Evolutionary conservation across 2,329 filamentous ascomycete species (phyloP).

Genomic region (Diaporthe vexans): DNA sequence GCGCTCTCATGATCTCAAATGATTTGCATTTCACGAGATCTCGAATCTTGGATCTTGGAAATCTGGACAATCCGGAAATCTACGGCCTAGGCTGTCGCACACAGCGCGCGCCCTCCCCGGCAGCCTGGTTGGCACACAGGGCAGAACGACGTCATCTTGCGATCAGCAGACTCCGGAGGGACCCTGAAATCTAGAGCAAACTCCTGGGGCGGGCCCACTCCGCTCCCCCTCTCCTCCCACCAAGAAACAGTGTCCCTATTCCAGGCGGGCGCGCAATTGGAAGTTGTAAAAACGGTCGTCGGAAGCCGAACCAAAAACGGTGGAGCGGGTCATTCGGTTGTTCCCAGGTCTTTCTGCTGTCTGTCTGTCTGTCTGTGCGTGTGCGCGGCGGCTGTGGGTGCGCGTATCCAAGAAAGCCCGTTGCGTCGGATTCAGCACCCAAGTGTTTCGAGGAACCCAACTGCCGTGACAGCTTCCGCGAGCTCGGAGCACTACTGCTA

Average conservation of each 20-base stretch:
- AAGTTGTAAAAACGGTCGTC: conserved; percentile 14
- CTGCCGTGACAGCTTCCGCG: conserved; percentile 22
- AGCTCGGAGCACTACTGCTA: neutral
- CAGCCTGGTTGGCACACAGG: neutral
- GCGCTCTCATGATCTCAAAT: conserved; percentile 7
- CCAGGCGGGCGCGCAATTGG: neutral
- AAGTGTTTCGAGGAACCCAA: neutral
- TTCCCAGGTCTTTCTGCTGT: neutral
- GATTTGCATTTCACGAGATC: conserved; percentile 12
- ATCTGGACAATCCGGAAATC: conserved; percentile 16
- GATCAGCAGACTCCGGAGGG: conserved; percentile 17
- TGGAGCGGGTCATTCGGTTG: conserved; percentile 21
- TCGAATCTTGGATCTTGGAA: conserved; percentile 20
- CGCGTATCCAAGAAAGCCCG: neutral
- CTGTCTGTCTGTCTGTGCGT: neutral
- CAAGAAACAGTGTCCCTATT: neutral
- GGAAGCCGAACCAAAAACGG: conserved; percentile 21
- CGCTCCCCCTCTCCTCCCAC: neutral
- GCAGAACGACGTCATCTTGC: conserved; percentile 25
- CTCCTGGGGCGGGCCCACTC: conserved; percentile 1
- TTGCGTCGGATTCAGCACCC: conserved; percentile 1
- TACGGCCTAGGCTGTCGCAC: neutral
- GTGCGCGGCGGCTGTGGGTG: neutral
- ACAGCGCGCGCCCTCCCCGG: conserved; percentile 1
- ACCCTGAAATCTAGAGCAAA: conserved; percentile 17